Conservation (phyloP, 257 asterid species). For the Jacaranda copaia region DNA sequence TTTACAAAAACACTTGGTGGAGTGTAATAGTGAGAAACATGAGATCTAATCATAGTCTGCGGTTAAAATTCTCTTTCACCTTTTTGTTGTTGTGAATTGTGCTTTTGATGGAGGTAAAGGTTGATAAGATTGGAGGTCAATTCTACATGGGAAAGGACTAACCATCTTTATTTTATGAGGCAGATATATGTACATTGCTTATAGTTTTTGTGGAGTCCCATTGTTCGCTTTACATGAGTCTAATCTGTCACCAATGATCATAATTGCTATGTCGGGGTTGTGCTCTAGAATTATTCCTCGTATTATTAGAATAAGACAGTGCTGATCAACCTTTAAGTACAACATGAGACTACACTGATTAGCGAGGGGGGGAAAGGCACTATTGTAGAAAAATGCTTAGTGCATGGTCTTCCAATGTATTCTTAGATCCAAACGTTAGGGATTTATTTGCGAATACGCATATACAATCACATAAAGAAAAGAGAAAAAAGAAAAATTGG, state of each 20-base stretch:
- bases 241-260: slow-evolving; percentile 26
- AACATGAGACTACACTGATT: not conserved
- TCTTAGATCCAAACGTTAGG: not conserved
- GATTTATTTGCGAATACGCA: no score
- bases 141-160: not conserved
- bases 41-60: not conserved
- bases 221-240: slow-evolving; percentile 24
- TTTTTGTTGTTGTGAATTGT: slow-evolving; percentile 5
- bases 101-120: not conserved
- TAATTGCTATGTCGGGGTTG: slow-evolving; percentile 25
- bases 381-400: not conserved
- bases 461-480: no score
- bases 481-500: no score
- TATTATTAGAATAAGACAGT: slow-evolving; percentile 8
- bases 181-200: not conserved
- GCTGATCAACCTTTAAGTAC: not conserved
- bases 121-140: slow-evolving; percentile 20
- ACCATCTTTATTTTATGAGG: not conserved
- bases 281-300: slow-evolving; percentile 22
- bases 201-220: no score
- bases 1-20: not conserved
- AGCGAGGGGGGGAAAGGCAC: not conserved
- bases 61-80: slow-evolving; percentile 25
- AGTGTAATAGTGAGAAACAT: not conserved
- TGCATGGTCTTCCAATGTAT: not conserved